These are phyloP conservation scores for Boletus tomentosulus DNA, from an alignment of 768 basidiomycete species.

Conservation along the genomic window DNA sequence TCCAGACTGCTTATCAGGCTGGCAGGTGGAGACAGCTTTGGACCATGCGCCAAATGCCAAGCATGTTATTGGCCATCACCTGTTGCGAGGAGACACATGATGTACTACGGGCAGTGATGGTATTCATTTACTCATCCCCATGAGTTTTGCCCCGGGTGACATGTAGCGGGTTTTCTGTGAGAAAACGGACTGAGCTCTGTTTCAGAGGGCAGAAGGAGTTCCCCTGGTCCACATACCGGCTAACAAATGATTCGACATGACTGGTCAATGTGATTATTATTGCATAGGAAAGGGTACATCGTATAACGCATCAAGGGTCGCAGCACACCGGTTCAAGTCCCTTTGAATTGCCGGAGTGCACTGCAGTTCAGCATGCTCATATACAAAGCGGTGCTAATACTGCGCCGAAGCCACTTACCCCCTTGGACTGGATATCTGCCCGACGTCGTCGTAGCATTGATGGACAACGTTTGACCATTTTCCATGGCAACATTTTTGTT, in stretches of 20 bases:
- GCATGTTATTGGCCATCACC: no score
- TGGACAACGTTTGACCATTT: not conserved
- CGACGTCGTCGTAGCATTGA: not conserved
- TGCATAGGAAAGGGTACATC: not conserved
- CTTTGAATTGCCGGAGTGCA: conserved; percentile 1
- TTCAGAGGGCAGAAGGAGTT: not conserved
- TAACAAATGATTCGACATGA: conserved; percentile 6
- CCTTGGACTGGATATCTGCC: not conserved
- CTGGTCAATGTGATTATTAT: not conserved
- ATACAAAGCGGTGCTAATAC: conserved; percentile 5
- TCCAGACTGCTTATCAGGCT: no score
- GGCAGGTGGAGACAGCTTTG: no score
- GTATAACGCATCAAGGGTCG: conserved; percentile 12
- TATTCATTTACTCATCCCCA: not conserved
- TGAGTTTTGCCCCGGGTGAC: no score
- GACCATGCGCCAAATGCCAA: no score
- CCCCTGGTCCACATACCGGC: conserved; percentile 1
- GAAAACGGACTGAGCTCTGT: no score
- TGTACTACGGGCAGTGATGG: not conserved
- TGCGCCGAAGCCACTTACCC: not conserved
- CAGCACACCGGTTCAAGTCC: not conserved
- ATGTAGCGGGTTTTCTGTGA: not conserved
- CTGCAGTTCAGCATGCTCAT: not conserved
- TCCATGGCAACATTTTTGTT: conserved; percentile 12
- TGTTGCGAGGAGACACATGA: not conserved